Evolutionary conservation across 2,329 filamentous ascomycete genomes (phyloP), one percentile per base, ranked within the genome.

Genomic region (Fusarium foetens): DNA sequence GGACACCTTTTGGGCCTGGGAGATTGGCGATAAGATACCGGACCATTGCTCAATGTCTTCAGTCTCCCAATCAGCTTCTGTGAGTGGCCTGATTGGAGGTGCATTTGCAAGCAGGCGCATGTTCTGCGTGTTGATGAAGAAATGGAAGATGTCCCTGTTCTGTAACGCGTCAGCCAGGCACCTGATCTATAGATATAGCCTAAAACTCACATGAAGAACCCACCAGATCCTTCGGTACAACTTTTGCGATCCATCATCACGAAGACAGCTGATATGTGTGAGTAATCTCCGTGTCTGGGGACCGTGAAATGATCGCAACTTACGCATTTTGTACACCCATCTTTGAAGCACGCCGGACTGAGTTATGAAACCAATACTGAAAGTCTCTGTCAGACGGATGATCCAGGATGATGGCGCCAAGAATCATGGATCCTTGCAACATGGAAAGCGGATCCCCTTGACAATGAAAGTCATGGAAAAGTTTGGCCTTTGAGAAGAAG

Each of bases 361-460:
- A 66, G 8, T 75, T 75, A 8, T 72, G 49, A 10, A 70, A 72
- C 73, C 73, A 75, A 3, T 75, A 75, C 7, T 70, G 61, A 19
- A 67, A 75, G 43, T 75, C 70, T 5, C 57, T 52, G 5, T 75
- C 70, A 0, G 42, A 63, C 1, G 70, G 63, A 17, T 73, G 70
- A 31, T 74, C 62, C 1, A 71, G 46, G 16, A 75, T 63, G 0
- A 73, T 48, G 0, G 58, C 41, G 1, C 68, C 59, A 8, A 75
- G 38, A 10, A 72, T 66, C 5, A 75, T 43, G 10, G 59, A 73
- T 0, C 70, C 72, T 9, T 75, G 72, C 3, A 75, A 1, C 70
- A 70, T 63, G 1, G 52, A 43, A 1, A 75, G 38, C 0, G 59
- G 45, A 9, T 67, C 57, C 0, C 36, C 60, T 8, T 73, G 67